These are phyloP conservation scores for Jamesozyma rosinii DNA, from an alignment of 805 yeast genomes.

Conservation along the genomic window DNA sequence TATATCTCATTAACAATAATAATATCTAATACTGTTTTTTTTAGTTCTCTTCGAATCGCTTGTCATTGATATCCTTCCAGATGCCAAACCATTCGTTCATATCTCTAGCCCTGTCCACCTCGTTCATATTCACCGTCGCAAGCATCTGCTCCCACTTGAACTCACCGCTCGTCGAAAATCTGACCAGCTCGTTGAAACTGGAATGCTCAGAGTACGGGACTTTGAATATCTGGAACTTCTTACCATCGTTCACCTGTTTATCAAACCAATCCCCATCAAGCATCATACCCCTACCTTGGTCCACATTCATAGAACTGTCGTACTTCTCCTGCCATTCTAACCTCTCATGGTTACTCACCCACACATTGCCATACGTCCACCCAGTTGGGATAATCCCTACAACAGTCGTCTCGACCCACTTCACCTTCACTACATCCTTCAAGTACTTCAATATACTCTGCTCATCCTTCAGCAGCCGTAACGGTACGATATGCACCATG, in stretches of 20 bases:
- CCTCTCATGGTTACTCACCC: constrained; percentile 7
- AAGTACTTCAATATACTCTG: constrained; percentile 25
- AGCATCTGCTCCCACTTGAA: constrained; percentile 46
- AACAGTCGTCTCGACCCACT: constrained; percentile 29
- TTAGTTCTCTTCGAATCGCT: too few relatives aligned
- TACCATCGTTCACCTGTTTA: constrained; percentile 18
- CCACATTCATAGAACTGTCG: constrained; percentile 6
- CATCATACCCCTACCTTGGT: constrained; percentile 1
- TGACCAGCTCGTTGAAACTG: constrained; percentile 68
- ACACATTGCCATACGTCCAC: constrained; percentile 53
- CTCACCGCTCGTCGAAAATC: constrained; percentile 41
- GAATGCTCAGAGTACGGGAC: constrained; percentile 95
- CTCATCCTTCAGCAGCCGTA: constrained; percentile 43
- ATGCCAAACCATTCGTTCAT: constrained; percentile 31
- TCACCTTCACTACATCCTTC: constrained; percentile 6
- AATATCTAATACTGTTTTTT: too few relatives aligned
- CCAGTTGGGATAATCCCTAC: constrained; percentile 85
- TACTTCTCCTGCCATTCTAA: constrained; percentile 11
- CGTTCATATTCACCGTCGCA: constrained; percentile 63
- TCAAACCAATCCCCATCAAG: constrained; percentile 15
- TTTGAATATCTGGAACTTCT: constrained; percentile 39
- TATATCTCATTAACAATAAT: too few relatives aligned
- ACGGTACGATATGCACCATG: constrained; percentile 61
- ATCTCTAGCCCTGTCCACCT: constrained; percentile 20
- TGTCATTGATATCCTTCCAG: constrained; percentile 21